Conservation (phyloP, 148 eudicot species). For the Cornus controversa region DNA sequence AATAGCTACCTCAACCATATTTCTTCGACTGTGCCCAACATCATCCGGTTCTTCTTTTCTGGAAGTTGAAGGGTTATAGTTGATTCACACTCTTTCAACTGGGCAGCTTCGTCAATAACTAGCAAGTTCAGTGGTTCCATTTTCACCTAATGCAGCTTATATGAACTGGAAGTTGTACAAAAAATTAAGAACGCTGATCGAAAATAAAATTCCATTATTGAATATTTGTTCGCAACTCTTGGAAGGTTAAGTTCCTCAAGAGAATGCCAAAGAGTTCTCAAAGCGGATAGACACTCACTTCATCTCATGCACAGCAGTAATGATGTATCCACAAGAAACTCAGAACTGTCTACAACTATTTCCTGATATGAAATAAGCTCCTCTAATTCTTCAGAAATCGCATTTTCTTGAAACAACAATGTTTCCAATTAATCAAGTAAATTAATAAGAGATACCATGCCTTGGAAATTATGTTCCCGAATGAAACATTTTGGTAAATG, state of each 20-base stretch:
- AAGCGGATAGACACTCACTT: constrained; percentile 17
- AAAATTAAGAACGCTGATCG: constrained; percentile 55
- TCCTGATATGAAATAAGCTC: constrained; percentile 20
- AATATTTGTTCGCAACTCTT: constrained; percentile 8
- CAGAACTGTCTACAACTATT: constrained; percentile 17
- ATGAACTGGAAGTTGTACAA: constrained; percentile 53
- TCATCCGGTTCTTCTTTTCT: constrained; percentile 61
- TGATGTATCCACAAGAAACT: constrained; percentile 12
- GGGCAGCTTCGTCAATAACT: constrained; percentile 75
- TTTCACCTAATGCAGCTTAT: constrained; percentile 32
- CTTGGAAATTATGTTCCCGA: constrained; percentile 22
- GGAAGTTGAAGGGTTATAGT: constrained; percentile 62
- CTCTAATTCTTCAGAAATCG: constrained; percentile 29
- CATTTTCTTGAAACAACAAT: constrained; percentile 26
- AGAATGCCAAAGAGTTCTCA: constrained; percentile 38
- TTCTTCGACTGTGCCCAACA: constrained; percentile 46
- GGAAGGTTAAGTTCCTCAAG: constrained; percentile 39
- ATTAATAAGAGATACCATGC: constrained; percentile 19
- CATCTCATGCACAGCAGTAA: constrained; percentile 2
- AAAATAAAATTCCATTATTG: constrained; percentile 43
- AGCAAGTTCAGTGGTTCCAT: constrained; percentile 44
- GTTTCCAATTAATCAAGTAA: constrained; percentile 31
- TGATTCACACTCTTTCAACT: constrained; percentile 75
- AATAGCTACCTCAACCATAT: constrained; percentile 69
- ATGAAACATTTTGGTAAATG: constrained; percentile 47